These are phyloP conservation scores for Mucor mucedo DNA, from an alignment of 371 early-diverging fungal genomes.

Conservation along the genomic window DNA sequence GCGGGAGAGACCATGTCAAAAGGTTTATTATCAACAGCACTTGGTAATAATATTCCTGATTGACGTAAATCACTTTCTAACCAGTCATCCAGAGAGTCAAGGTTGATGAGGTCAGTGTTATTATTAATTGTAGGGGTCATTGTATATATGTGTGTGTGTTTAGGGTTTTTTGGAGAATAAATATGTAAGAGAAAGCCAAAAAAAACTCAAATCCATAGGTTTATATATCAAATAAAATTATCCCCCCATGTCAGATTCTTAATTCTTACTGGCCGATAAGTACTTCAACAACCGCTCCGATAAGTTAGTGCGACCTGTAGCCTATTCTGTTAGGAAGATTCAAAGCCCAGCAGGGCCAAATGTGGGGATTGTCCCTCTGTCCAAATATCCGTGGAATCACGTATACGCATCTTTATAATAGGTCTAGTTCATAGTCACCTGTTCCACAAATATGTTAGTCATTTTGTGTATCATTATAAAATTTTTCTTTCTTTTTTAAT, in stretches of 20 bases:
- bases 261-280: conserved; percentile 17
- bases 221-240: conserved; percentile 3
- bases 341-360: not conserved
- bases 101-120: conserved; percentile 23
- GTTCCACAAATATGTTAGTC: conserved; percentile 1
- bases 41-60: conserved; percentile 27
- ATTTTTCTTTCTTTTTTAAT: not conserved
- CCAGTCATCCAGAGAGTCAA: conserved; percentile 36
- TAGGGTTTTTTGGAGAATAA: conserved; percentile 8
- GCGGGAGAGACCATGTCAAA: conserved; percentile 11
- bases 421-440: not conserved
- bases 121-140: conserved; percentile 16
- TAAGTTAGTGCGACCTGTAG: not conserved
- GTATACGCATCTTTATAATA: too few species aligned
- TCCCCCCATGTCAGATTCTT: conserved; percentile 19
- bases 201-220: not conserved
- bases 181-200: conserved; percentile 10
- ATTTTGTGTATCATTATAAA: conserved; percentile 2
- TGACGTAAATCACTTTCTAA: conserved; percentile 35
- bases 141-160: conserved; percentile 1
- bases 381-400: not conserved
- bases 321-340: too few species aligned
- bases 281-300: conserved; percentile 16
- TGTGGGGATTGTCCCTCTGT: not conserved
- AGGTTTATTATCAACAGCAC: conserved; percentile 10